Conservation (phyloP, 176 grass and related monocot species). For the Echinochloa phyllopogon region DNA sequence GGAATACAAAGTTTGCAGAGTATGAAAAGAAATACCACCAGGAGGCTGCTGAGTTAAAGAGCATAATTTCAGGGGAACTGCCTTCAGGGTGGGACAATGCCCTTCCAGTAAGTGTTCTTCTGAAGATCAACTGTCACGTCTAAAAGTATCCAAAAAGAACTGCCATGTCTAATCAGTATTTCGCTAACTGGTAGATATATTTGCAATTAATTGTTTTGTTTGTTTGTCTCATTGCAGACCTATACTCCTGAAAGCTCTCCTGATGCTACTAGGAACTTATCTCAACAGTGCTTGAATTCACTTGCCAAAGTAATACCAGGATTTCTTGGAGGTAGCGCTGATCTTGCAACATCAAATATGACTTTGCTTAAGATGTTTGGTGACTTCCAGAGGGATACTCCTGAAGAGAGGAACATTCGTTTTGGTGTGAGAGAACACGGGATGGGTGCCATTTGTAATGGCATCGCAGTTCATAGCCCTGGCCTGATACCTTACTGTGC, state of each 20-base stretch:
- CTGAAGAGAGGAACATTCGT: slow-evolving; percentile 60
- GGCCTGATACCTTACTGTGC: slow-evolving; percentile 66
- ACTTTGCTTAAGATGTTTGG: slow-evolving; percentile 63
- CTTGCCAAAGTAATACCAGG: slow-evolving; percentile 69
- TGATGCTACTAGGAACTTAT: slow-evolving; percentile 67
- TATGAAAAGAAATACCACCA: slow-evolving; percentile 64
- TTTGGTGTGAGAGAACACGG: slow-evolving; percentile 65
- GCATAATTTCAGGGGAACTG: slow-evolving; percentile 55
- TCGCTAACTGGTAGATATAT: neutral
- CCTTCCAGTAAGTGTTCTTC: slow-evolving; percentile 46
- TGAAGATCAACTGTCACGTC: neutral
- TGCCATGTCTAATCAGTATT: neutral
- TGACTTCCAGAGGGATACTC: slow-evolving; percentile 65
- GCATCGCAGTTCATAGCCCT: slow-evolving; percentile 57
- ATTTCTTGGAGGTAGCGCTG: slow-evolving; percentile 65
- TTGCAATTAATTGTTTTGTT: neutral
- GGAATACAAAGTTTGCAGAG: slow-evolving; percentile 54
- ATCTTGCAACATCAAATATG: slow-evolving; percentile 71
- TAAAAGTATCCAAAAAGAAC: neutral
- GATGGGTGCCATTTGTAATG: slow-evolving; percentile 68
- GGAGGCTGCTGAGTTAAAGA: slow-evolving; percentile 50
- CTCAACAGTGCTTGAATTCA: slow-evolving; percentile 58
- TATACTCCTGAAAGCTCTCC: slow-evolving; percentile 42
- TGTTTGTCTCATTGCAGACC: slow-evolving; percentile 24
- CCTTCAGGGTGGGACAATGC: slow-evolving; percentile 46